Base-by-base conservation (phyloP, 1,139 yeast genomes). In the Petasospora fabianii region DNA sequence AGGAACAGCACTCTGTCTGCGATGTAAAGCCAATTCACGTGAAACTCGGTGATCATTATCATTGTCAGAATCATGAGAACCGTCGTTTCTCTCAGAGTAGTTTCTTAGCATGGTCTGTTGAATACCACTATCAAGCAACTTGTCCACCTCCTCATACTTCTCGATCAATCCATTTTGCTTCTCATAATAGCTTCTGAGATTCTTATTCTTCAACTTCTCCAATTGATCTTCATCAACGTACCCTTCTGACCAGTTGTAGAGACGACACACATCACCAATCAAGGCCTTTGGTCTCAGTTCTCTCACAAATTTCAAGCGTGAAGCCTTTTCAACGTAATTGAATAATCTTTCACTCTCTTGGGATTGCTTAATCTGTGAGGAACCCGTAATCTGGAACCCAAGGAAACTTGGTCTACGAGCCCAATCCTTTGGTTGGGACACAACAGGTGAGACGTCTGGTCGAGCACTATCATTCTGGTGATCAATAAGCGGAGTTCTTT, bases 71-170 rank as follows among this genome's bases (percentile, higher is more conserved):
- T n/a, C n/a, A n/a, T n/a, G n/a, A n/a, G n/a, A n/a, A n/a, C n/a
- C 48, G 7, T 42, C 46, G 35, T 50, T 50, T 50, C 61, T 34
- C 58, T 68, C 44, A 37, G 45, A 36, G 53, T 84, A 84, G 38
- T 74, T 77, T 39, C 75, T 68, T 37, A 84, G 68, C 77, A 84
- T 78, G 34, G 75, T 71, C 43, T 72, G 68, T 48, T 82, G 86
- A 42, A 84, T 71, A 1, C 88, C 90, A 3, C 87, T 77, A 56
- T 83, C 94, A 36, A 84, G 66, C 41, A 83, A 66, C 40, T 69
- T 65, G 55, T 84, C 95, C 24, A 84, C 77, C 45, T 76, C 83
- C 35, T 62, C 59, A 49, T 75, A 81, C 38, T 75, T 66, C 22
- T 71, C 74, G 43, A 83, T 76, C 42, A 80, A 58, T 24, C 68